phyloP scores from a whole-genome alignment of 257 asterid species.

The Agastache rugosa region DNA sequence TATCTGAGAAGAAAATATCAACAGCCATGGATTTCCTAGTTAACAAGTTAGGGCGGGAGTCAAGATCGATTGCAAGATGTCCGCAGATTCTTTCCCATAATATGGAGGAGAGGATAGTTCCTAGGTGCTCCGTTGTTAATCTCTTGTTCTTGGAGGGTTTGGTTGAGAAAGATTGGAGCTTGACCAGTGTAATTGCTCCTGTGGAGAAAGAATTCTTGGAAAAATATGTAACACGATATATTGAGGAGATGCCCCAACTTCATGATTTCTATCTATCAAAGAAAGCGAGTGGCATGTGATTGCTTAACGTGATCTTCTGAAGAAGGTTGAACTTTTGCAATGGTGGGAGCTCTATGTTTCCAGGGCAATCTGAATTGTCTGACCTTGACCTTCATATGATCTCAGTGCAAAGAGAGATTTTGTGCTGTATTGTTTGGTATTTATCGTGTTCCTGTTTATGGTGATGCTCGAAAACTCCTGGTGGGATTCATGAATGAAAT shows the following conservation, averaged over 20 bases:
- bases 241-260: slow-evolving; percentile 37
- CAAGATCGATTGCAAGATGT: slow-evolving; percentile 26
- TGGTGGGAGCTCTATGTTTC: too few species aligned
- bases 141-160: slow-evolving; percentile 42
- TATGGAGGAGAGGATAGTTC: slow-evolving; percentile 43
- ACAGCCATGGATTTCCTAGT: slow-evolving; percentile 32
- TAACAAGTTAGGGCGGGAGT: slow-evolving; percentile 32
- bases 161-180: slow-evolving; percentile 31
- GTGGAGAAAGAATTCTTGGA: slow-evolving; percentile 34
- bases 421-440: background rate
- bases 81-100: slow-evolving; percentile 28
- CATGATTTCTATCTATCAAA: slow-evolving; percentile 24
- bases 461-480: background rate
- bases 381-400: too few species aligned
- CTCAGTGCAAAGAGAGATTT: too few species aligned
- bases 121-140: slow-evolving; percentile 44
- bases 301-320: background rate
- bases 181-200: background rate
- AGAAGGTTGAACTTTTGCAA: background rate
- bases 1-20: slow-evolving; percentile 36
- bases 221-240: slow-evolving; percentile 31
- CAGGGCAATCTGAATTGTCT: too few species aligned
- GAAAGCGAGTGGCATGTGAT: background rate
- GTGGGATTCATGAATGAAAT: background rate
- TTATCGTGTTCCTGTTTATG: background rate